A percentile compares a stretch with the other conserved stretches of the same genome.
phyloP scores from a whole-genome alignment of 805 yeast genomes.

The Myxozyma nipponensis region DNA sequence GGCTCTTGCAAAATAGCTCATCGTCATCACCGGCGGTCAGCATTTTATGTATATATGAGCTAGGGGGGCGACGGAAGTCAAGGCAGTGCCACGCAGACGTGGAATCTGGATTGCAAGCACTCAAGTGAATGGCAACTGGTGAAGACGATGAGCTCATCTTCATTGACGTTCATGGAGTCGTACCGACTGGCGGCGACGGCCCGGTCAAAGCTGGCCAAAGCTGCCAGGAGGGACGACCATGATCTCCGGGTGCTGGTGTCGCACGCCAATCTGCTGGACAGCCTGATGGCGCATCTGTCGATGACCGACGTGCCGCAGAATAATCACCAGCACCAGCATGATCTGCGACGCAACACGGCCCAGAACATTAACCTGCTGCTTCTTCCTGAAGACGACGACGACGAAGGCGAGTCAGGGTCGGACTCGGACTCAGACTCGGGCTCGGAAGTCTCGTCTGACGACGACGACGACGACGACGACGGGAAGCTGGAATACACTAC shows the following conservation, averaged over 20 bases:
- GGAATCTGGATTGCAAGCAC: too few species aligned
- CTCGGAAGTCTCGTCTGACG: slow-evolving; percentile 29
- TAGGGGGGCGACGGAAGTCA: too few species aligned
- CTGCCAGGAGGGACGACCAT: slow-evolving; percentile 56
- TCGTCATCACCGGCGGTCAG: too few species aligned
- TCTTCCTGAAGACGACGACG: slow-evolving; percentile 37
- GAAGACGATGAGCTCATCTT: too few species aligned
- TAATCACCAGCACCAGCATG: slow-evolving; percentile 9
- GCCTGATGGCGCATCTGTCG: slow-evolving; percentile 49
- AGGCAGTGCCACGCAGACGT: too few species aligned
- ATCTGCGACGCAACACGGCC: slow-evolving; percentile 5
- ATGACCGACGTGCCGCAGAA: slow-evolving; percentile 22
- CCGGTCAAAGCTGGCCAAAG: slow-evolving; percentile 57
- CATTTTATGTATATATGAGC: too few species aligned
- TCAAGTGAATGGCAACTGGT: too few species aligned
- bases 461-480: slow-evolving; percentile 27
- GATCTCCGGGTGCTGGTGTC: slow-evolving; percentile 56
- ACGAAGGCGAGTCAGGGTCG: slow-evolving; percentile 31
- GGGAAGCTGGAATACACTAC: neutral
- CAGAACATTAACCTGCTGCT: neutral
- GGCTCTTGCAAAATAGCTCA: too few species aligned
- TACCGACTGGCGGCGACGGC: slow-evolving; percentile 63
- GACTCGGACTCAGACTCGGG: slow-evolving; percentile 38
- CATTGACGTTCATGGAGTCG: slow-evolving; percentile 46
- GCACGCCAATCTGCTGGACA: slow-evolving; percentile 69